Percentiles rank a stretch among this genome's conserved stretches.
These are phyloP conservation scores for Lyophyllum shimeji DNA, from an alignment of 768 basidiomycete species.

Conservation along the genomic window DNA sequence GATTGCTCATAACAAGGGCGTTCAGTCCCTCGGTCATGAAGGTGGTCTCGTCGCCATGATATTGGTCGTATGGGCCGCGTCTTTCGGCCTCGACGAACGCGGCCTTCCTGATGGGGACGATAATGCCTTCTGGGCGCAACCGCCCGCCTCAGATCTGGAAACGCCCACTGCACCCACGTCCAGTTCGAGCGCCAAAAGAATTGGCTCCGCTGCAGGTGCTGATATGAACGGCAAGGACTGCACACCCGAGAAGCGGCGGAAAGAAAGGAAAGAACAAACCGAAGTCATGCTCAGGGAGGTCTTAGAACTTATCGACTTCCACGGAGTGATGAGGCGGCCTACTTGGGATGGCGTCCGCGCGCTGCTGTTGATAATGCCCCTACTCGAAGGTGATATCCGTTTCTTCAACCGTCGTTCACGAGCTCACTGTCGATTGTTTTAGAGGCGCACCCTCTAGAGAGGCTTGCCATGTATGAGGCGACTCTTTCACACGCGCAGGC, in stretches of 20 bases:
- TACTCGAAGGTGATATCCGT: constrained; percentile 68
- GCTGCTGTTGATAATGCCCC: constrained; percentile 75
- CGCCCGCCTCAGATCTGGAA: constrained; percentile 15
- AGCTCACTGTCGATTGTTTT: constrained; percentile 14
- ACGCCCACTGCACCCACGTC: constrained; percentile 14
- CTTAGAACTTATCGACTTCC: constrained; percentile 76
- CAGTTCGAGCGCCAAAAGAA: constrained; percentile 3
- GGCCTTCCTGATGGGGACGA: constrained; percentile 52
- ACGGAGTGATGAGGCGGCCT: constrained; percentile 76
- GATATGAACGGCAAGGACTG: constrained; percentile 25
- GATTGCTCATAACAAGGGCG: constrained; percentile 61
- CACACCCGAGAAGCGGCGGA: constrained; percentile 32
- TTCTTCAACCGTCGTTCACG: background rate
- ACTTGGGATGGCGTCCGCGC: constrained; percentile 86
- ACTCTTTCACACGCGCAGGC: constrained; percentile 80
- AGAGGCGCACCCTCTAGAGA: constrained; percentile 49
- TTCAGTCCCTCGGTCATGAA: constrained; percentile 62
- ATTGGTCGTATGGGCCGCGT: constrained; percentile 86
- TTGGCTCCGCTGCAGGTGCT: background rate
- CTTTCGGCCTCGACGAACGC: constrained; percentile 82
- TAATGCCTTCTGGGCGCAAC: constrained; percentile 13
- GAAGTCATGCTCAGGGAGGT: constrained; percentile 76
- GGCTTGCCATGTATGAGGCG: constrained; percentile 73
- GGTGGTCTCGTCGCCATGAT: constrained; percentile 77
- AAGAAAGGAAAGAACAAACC: constrained; percentile 51